Evolutionary conservation across 768 basidiomycete species (phyloP), one percentile per base, ranked within the genome.

Genomic region (Brasilioporus rufonigricans): DNA sequence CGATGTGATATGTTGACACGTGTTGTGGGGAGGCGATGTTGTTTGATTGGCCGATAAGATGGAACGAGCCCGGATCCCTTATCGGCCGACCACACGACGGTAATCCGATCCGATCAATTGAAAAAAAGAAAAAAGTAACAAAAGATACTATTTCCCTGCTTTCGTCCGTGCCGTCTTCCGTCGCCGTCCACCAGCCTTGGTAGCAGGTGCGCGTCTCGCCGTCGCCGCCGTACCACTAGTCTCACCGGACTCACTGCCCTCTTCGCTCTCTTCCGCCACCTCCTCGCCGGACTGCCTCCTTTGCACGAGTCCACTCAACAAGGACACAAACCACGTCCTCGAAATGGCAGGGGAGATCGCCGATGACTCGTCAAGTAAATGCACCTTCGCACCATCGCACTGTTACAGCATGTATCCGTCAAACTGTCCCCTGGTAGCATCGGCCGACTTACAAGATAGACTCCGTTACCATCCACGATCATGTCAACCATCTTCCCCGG

Each of bases 401-500:
- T 92, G 56, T 50, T 48, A 53, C 33, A 44, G 44, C 43, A 38
- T 27, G 38, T 32, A 32, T 52, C 38, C 40, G 35, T 67, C 51
- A 62, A 45, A 43, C 26, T 41, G 21, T 53, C 48, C 50, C 55
- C n/a, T 45, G 36, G 27, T 46, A 33, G 29, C 56, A 50, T 58
- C 61, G 52, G 48, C 53, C 35, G 44, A 79, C 88, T 69, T 66
- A 91, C 89, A 53, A 93, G 77, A 72, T 81, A 93, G 38, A 93
- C 90, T 35, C 85, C 66, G 40, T 80, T 74, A 41, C 84, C 84
- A 55, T 92, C 88, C 12, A 95, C 92, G 19, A 92, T 77, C 84
- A 93, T 84, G 56, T 93, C 91, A 55, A 93, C 74, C 72, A 73
- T 79, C 67, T 78, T 81, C 9, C 77, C 80, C 29, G 70, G 67